Evolutionary conservation across 2,329 filamentous ascomycete genomes (phyloP), one percentile per base, ranked within the genome.

Genomic region (Chrysosphaeria jannelii): DNA sequence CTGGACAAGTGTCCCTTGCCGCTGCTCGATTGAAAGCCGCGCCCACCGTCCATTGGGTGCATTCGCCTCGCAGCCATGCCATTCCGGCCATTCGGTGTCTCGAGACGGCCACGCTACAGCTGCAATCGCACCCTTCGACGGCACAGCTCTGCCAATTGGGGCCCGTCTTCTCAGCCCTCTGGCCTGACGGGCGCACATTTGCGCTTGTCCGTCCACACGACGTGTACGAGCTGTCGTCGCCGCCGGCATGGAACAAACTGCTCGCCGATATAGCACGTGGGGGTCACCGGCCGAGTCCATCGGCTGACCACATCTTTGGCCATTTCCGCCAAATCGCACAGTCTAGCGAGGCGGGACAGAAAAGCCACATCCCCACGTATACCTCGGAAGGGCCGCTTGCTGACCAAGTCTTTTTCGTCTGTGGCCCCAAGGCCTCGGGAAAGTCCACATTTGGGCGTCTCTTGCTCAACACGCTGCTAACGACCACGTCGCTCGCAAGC

Each of bases 371-470:
- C n/a, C n/a, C n/a, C n/a, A n/a, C n/a, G n/a, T 13, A n/a, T 8
- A 9, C 20, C 23, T 8, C 5, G 20, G 35, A 9, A 39, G 35
- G 5, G 37, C 41, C 21, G 40, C 8, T 22, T 18, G 16, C n/a
- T 7, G 7, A 18, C n/a, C 24, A 40, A 3, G 44, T 47, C 3
- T 46, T 60, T 5, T 46, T 78, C 29, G 45, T 75, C 3, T 65
- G 65, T 23, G 71, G 71, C 0, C 58, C 66, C 0, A 71, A 75
- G 31, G 63, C 58, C 1, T 61, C 69, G 3, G 71, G 71, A 3
- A 79, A 79, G 36, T 78, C 71, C 1, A 76, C 68, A 0, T 71
- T 78, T 37, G 56, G 58, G 8, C 59, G 57, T 22, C 40, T 75
- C 4, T 45, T 79, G 3, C 43, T 53, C 6, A 79, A 79, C 35